Base-by-base conservation (phyloP, 441 rosid species). In the Euphorbia schlechtendalii region DNA sequence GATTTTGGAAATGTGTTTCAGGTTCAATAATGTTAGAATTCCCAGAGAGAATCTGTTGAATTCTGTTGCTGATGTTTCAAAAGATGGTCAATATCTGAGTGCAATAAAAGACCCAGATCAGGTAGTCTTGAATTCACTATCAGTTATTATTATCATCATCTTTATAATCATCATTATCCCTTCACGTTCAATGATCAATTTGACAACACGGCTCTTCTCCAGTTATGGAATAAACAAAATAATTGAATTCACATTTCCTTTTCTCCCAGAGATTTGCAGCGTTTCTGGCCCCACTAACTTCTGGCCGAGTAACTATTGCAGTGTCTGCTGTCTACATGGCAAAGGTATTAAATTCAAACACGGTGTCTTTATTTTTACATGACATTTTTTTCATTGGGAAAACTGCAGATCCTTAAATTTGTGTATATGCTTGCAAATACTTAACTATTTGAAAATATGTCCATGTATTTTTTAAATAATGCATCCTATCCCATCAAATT, bases 51-150 rank as follows among this genome's bases (percentile, higher is more conserved):
- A 93, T 67, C 69, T 93, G 67, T 66, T 90, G 85, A 93, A 93
- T 73, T 83, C 93, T 9, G 99, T 93, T 69, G 99, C 99, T 71
- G 99, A 93, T 80, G 88, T 93, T 69, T 84, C 96, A 21, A 74
- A 88, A 9, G 88, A 83, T 80, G 98, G 98, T 24, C 68, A 79
- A 60, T 92, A 92, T 78, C 68, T 83, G 53, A 92, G 96, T 60
- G 76, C 96, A 25, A 90, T 88, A 34, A 78, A 85, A 74, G 93
- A 93, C 71, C 89, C 89, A 54, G 98, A 90, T 78, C 97, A 38
- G 56, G 68, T 43, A 52, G 38, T 32, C 36, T 7, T 32, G 7
- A 7, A 51, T 51, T 20, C 12, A 30, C 15, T 49, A 11, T 8
- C 45, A 41, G n/a, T 51, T 28, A 45, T 60, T 54, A 56, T 55